Percentiles rank a stretch among this genome's conserved stretches.
Evolutionary conservation across 805 yeast species (phyloP).

Genomic region (Candida pini): DNA sequence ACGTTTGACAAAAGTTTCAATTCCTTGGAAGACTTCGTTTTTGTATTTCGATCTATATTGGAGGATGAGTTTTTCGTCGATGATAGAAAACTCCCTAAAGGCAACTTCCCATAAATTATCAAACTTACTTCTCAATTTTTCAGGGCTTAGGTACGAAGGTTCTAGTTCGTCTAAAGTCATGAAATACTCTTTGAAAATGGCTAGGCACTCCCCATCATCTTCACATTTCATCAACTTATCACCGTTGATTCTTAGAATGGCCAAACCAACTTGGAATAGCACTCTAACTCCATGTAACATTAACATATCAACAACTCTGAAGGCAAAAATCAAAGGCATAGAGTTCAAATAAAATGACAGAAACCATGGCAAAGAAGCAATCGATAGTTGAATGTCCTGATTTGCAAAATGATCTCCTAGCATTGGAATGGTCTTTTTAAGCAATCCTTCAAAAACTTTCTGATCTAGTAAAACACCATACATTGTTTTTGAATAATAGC

Average conservation of each 20-base stretch:
- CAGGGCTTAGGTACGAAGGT: slow-evolving; percentile 59
- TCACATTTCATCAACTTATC: slow-evolving; percentile 71
- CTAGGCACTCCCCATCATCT: slow-evolving; percentile 91
- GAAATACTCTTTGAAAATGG: slow-evolving; percentile 79
- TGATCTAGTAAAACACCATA: slow-evolving; percentile 94
- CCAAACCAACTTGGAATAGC: slow-evolving; percentile 88
- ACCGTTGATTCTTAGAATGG: slow-evolving; percentile 83
- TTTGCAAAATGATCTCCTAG: slow-evolving; percentile 75
- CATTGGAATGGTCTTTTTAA: slow-evolving; percentile 83
- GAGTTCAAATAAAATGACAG: slow-evolving; percentile 82
- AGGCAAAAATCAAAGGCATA: slow-evolving; percentile 92
- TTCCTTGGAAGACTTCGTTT: slow-evolving; percentile 74
- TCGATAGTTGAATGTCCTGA: slow-evolving; percentile 85
- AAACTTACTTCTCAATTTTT: slow-evolving; percentile 69
- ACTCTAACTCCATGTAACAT: slow-evolving; percentile 86
- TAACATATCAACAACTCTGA: slow-evolving; percentile 84
- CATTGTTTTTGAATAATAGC: slow-evolving; percentile 96
- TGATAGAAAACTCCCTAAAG: slow-evolving; percentile 78
- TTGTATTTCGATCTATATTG: slow-evolving; percentile 67
- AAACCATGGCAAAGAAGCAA: slow-evolving; percentile 95
- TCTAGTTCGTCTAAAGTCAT: slow-evolving; percentile 71
- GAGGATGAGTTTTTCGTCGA: slow-evolving; percentile 68
- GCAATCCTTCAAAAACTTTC: slow-evolving; percentile 84
- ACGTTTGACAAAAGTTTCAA: slow-evolving; percentile 85
- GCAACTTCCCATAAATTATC: slow-evolving; percentile 90